Percentiles rank a stretch among this genome's conserved stretches.
These are phyloP conservation scores for Trichophyton equinum DNA, from an alignment of 2,329 filamentous ascomycete genomes.

Conservation along the genomic window DNA sequence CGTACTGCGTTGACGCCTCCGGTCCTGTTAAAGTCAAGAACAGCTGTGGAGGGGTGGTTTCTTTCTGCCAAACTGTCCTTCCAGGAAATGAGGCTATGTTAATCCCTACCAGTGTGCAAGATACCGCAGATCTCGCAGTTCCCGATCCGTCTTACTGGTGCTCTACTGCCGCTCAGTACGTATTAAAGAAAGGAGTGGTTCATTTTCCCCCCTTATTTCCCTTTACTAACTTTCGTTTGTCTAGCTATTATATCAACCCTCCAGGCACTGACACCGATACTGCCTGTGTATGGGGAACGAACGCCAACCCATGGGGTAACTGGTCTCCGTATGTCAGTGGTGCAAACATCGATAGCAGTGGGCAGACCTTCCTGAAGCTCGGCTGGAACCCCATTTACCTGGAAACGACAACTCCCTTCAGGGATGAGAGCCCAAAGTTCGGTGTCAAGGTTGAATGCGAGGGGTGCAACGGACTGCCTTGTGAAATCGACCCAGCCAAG, in stretches of 20 bases:
- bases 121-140: slow-evolving; percentile 51
- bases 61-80: slow-evolving; percentile 68
- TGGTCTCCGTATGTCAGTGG: slow-evolving; percentile 68
- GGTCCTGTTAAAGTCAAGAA: slow-evolving; percentile 55
- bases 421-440: slow-evolving; percentile 48
- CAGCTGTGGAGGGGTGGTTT: slow-evolving; percentile 48
- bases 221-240: slow-evolving; percentile 15
- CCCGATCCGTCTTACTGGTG: slow-evolving; percentile 60
- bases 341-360: slow-evolving; percentile 53
- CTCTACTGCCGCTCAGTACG: slow-evolving; percentile 61
- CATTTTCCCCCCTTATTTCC: background rate
- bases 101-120: slow-evolving; percentile 58
- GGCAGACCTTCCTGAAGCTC: slow-evolving; percentile 61
- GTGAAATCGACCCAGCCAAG: slow-evolving; percentile 52
- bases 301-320: slow-evolving; percentile 53
- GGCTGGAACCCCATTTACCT: slow-evolving; percentile 67
- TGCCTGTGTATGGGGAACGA: slow-evolving; percentile 61
- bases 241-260: slow-evolving; percentile 64
- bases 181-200: slow-evolving; percentile 12
- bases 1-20: slow-evolving; percentile 58
- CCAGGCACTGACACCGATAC: slow-evolving; percentile 49
- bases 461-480: slow-evolving; percentile 61
- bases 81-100: slow-evolving; percentile 73
- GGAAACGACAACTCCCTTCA: slow-evolving; percentile 41
- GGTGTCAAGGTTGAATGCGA: slow-evolving; percentile 60